Percentiles rank a stretch among this genome's conserved stretches.
Conservation (phyloP, 2,329 filamentous ascomycete genomes). For the Neocatenulostroma microsporum region DNA sequence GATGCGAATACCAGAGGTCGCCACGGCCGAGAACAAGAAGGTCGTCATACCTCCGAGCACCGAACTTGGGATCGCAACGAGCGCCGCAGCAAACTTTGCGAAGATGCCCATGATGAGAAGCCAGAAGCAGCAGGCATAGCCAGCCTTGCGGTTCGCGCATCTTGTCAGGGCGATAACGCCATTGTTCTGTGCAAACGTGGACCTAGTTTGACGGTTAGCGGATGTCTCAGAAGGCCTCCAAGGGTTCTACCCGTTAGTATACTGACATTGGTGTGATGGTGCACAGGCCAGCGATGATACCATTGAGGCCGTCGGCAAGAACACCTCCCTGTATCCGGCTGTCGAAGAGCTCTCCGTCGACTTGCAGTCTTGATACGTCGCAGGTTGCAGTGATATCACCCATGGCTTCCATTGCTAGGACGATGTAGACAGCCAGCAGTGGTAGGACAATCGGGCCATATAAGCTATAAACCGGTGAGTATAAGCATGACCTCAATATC, state of each 20-base stretch:
- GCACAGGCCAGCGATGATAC: constrained; percentile 65
- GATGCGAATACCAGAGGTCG: constrained; percentile 70
- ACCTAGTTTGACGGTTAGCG: too few relatives aligned
- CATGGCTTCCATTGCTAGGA: constrained; percentile 70
- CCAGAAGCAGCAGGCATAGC: constrained; percentile 70
- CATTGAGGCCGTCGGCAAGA: constrained; percentile 68
- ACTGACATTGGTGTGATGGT: constrained; percentile 76
- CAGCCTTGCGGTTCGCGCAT: constrained; percentile 72
- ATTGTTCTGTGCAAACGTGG: constrained; percentile 76
- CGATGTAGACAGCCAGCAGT: constrained; percentile 54
- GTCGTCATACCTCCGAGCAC: constrained; percentile 53
- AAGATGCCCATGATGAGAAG: constrained; percentile 75
- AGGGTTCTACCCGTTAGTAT: too few relatives aligned
- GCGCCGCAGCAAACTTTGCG: constrained; percentile 71
- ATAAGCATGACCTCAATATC: too few relatives aligned
- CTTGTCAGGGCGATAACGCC: constrained; percentile 75
- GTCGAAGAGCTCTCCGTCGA: constrained; percentile 64
- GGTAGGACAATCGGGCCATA: constrained; percentile 69
- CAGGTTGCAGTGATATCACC: constrained; percentile 62
- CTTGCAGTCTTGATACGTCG: constrained; percentile 68
- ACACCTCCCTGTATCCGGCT: constrained; percentile 72
- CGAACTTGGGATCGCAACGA: constrained; percentile 62
- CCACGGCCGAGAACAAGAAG: constrained; percentile 70
- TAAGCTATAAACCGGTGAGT: too few relatives aligned
- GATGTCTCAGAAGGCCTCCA: too few relatives aligned